Conservation (phyloP, 1,139 yeast genomes). For the Taphrina confusa region DNA sequence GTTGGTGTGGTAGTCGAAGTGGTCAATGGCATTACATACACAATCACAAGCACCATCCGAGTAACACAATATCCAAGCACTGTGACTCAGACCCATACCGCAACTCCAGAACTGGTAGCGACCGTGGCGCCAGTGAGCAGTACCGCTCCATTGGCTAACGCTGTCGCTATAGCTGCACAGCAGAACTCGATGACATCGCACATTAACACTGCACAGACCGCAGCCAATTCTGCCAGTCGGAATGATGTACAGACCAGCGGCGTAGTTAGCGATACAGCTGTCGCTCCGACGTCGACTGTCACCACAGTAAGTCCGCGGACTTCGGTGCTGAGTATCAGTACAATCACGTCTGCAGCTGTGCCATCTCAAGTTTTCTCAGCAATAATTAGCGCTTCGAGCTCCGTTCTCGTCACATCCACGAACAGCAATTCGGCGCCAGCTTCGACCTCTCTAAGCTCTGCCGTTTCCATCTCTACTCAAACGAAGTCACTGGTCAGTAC, state of each 20-base stretch:
- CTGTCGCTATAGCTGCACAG: not conserved
- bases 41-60: slow-evolving; percentile 12
- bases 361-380: too few species aligned
- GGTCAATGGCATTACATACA: not conserved
- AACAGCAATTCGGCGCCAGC: too few species aligned
- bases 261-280: too few species aligned
- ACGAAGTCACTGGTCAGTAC: too few species aligned
- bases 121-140: not conserved
- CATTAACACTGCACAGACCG: not conserved
- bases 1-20: not conserved
- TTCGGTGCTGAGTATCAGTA: too few species aligned
- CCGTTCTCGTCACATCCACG: too few species aligned
- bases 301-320: too few species aligned
- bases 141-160: not conserved
- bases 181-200: not conserved
- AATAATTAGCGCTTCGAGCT: too few species aligned
- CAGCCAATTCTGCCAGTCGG: not conserved
- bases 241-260: not conserved
- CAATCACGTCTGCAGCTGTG: too few species aligned
- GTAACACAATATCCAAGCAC: slow-evolving; percentile 6
- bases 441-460: too few species aligned
- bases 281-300: too few species aligned
- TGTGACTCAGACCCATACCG: not conserved
- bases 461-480: too few species aligned
- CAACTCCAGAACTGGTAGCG: not conserved